phyloP scores from a whole-genome alignment of 1,284 basidiomycete genomes.

The Trichosporon sp. region DNA sequence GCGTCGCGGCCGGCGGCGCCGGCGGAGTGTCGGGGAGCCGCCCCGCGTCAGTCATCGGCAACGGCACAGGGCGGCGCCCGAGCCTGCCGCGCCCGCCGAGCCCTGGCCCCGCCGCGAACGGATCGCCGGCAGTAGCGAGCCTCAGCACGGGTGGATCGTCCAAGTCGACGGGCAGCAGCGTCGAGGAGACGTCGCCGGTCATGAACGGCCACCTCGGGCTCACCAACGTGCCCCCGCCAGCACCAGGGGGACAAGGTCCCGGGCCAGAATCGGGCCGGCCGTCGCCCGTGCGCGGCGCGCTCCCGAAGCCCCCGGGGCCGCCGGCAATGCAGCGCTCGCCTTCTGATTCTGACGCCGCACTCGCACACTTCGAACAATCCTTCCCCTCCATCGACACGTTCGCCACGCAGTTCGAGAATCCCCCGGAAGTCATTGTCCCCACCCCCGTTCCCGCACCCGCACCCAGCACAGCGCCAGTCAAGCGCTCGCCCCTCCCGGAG shows the following conservation, averaged over 20 bases:
- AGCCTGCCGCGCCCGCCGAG: slow-evolving; percentile 1
- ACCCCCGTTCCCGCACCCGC: background rate
- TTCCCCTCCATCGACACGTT: slow-evolving; percentile 48
- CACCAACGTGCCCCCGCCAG: background rate
- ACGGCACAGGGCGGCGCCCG: slow-evolving; percentile 2
- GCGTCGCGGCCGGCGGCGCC: background rate
- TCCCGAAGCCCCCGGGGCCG: background rate
- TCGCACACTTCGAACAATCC: slow-evolving; percentile 34
- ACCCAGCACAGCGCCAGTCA: slow-evolving; percentile 1
- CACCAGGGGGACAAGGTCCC: too few species aligned
- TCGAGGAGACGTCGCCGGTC: background rate
- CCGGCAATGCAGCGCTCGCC: background rate
- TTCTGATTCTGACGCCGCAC: background rate
- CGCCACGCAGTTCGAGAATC: slow-evolving; percentile 35
- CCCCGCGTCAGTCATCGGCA: background rate
- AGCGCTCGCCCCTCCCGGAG: background rate
- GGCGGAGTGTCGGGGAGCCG: background rate
- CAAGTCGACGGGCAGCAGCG: background rate
- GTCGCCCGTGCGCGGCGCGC: background rate
- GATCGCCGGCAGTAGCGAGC: background rate
- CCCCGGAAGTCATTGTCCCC: background rate
- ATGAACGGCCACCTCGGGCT: background rate
- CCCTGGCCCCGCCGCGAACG: background rate
- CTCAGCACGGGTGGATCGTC: background rate
- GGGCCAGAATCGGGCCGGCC: background rate